A percentile compares a stretch with the other conserved stretches of the same genome.
Conservation (phyloP, 202 grass and related monocot genomes). For the Bolboschoenoplectus hybrid region DNA sequence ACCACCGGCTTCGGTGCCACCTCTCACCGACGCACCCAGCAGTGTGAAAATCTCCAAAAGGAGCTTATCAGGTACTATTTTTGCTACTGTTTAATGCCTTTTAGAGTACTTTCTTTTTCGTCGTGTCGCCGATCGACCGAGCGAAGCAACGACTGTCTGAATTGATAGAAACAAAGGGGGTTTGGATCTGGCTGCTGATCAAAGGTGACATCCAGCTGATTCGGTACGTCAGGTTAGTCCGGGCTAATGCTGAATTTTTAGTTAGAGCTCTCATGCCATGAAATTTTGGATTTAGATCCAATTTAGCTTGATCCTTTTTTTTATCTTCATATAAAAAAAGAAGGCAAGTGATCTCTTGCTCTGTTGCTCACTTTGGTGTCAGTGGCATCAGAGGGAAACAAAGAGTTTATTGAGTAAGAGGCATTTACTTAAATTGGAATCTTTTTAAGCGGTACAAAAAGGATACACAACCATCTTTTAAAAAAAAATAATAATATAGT, state of each 20-base stretch:
- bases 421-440: constrained; percentile 3
- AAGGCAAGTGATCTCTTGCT: neutral
- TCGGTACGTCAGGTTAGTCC: neutral
- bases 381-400: neutral
- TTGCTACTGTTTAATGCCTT: neutral
- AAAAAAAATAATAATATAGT: neutral
- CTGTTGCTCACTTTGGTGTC: constrained; percentile 19
- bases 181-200: neutral
- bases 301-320: neutral
- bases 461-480: neutral
- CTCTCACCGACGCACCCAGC: constrained; percentile 75
- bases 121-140: neutral
- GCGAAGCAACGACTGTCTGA: neutral
- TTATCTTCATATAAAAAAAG: neutral
- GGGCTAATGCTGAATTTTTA: neutral
- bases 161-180: neutral
- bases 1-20: constrained; percentile 88
- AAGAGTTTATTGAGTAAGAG: neutral
- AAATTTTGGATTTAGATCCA: constrained; percentile 6
- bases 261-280: neutral
- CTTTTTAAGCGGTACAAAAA: neutral
- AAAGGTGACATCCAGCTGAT: neutral
- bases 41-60: constrained; percentile 65
- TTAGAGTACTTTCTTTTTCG: neutral
- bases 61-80: constrained; percentile 72